A percentile compares a stretch with the other conserved stretches of the same genome.
Evolutionary conservation across 2,329 filamentous ascomycete species (phyloP).

Genomic region (Trichophyton verrucosum): DNA sequence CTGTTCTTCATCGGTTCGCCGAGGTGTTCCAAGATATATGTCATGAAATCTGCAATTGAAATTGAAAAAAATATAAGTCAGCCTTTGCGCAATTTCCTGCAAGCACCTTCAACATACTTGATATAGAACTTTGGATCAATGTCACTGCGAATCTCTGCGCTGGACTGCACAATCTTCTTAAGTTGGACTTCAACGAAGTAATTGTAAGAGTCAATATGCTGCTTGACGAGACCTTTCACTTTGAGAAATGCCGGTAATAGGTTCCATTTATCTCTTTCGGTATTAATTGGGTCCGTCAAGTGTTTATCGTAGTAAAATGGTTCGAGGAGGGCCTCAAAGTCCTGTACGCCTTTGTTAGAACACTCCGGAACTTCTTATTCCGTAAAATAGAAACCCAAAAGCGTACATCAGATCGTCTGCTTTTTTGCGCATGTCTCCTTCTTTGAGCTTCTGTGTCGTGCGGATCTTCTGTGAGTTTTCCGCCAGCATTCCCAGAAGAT

Average conservation of each 20-base stretch:
- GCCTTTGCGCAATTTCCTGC: neutral
- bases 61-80: neutral
- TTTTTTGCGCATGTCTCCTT: slow-evolving; percentile 5
- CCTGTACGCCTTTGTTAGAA: slow-evolving; percentile 14
- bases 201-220: slow-evolving; percentile 98
- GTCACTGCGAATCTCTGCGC: slow-evolving; percentile 78
- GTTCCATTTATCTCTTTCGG: slow-evolving; percentile 83
- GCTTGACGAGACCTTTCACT: slow-evolving; percentile 91
- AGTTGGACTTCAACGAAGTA: slow-evolving; percentile 95
- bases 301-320: slow-evolving; percentile 59
- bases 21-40: slow-evolving; percentile 73
- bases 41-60: slow-evolving; percentile 51
- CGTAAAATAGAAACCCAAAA: neutral
- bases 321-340: slow-evolving; percentile 52
- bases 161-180: slow-evolving; percentile 90
- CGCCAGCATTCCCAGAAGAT: neutral
- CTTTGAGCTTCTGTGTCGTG: neutral
- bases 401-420: slow-evolving; percentile 7
- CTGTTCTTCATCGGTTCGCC: slow-evolving; percentile 61
- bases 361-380: neutral
- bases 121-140: slow-evolving; percentile 87
- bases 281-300: slow-evolving; percentile 57
- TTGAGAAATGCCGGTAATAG: slow-evolving; percentile 93
- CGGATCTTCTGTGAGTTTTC: neutral
- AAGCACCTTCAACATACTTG: slow-evolving; percentile 37